Base-by-base conservation (phyloP, 2,329 filamentous ascomycete species). In the Apiospora rasikravindrae region DNA sequence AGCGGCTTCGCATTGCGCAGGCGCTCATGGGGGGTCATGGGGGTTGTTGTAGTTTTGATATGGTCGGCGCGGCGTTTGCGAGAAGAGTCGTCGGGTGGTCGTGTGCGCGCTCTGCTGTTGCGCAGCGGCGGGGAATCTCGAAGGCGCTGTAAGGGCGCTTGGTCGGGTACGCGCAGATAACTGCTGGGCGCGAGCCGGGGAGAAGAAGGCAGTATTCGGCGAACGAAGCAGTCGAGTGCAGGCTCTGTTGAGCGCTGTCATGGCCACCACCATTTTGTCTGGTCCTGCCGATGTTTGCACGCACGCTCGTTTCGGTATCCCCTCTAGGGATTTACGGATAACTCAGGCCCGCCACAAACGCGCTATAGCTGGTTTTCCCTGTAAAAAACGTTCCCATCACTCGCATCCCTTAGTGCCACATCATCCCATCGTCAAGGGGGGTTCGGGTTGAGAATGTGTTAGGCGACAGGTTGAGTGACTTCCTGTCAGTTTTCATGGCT, bases 1-100 rank as follows among this genome's bases (percentile, higher is more conserved):
- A 88, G 81, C 13, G 86, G 86, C 64, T 78, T 78, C 71, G 82
- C 80, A 73, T 74, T 72, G 24, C 73, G 74, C 29, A 80, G 75
- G 44, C 71, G 72, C 77, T 77, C 75, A 70, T 76, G 76, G 66
- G 66, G 73, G 73, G 68, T 77, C 73, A 71, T 73, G 44, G 66
- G 40, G 67, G 70, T 26, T 66, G 70, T 26, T 57, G 69, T 37
- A 57, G 26, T 67, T 42, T 24, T 40, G 57, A 2, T n/a, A 64
- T 11, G 29, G n/a, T 22, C 61, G 74, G 13, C 57, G 45, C 33
- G 53, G 16, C 13, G 71, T 73, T 10, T 74, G 75, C 16, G 73
- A 74, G 72, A 77, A 73, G 29, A 53, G n/a, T 68, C 76, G 75
- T 26, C 51, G 37, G 6, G 44, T 7, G 40, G 40, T 66, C n/a